A percentile compares a stretch with the other conserved stretches of the same genome.
These are phyloP conservation scores for Boechera divaricarpa DNA, from an alignment of 345 rosid species.

Conservation along the genomic window DNA sequence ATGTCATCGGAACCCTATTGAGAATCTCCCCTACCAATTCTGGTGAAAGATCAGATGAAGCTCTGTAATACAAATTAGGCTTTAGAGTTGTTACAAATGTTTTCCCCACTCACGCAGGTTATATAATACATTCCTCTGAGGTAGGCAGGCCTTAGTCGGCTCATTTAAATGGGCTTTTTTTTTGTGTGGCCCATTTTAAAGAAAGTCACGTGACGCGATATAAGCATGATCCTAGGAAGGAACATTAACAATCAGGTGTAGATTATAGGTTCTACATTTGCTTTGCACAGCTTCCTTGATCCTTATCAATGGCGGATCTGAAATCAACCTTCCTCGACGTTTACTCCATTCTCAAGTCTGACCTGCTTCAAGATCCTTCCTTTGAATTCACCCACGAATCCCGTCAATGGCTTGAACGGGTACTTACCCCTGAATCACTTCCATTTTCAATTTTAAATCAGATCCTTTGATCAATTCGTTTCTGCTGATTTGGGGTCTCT, in stretches of 20 bases:
- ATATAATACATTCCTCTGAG: not conserved
- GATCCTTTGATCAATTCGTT: slow-evolving; percentile 3
- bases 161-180: slow-evolving; percentile 4
- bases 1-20: not conserved
- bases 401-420: slow-evolving; percentile 77
- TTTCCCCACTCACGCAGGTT: not conserved
- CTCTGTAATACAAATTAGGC: not conserved
- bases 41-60: not conserved
- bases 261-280: not conserved
- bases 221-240: not conserved
- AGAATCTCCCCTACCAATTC: not conserved
- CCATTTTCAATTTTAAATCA: not conserved
- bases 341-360: slow-evolving; percentile 66
- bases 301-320: slow-evolving; percentile 64
- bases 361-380: slow-evolving; percentile 74
- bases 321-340: slow-evolving; percentile 61
- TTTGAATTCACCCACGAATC: slow-evolving; percentile 75
- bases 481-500: not conserved
- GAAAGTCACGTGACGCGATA: slow-evolving; percentile 15
- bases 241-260: not conserved
- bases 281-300: not conserved
- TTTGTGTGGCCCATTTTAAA: not conserved
- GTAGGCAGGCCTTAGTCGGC: not conserved
- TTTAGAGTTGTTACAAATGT: not conserved
- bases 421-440: slow-evolving; percentile 23